Base-by-base conservation (phyloP, 202 grass and related monocot species). In the Eragrostis tef region DNA sequence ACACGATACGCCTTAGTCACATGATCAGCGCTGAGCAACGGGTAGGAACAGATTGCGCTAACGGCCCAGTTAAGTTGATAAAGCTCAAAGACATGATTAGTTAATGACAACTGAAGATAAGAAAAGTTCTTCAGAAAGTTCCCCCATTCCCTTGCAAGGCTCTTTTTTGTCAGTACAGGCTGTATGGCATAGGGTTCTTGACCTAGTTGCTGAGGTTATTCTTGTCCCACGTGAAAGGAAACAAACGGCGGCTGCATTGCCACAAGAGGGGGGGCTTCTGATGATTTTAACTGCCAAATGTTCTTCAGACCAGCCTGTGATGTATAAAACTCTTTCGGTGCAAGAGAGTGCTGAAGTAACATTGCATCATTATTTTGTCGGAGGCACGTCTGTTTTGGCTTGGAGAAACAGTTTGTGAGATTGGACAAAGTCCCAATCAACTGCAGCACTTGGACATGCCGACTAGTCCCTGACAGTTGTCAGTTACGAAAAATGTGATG, bases 341-440 rank as follows among this genome's bases (percentile, higher is more conserved):
- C 56, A 78, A 72, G 48, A 83, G 64, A 58, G 39, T 72, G 73
- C 17, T 71, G 58, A 60, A 67, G 74, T 66, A 60, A 71, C 49
- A 67, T 58, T 65, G 51, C 74, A 67, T 84, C 80, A 74, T 74
- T 31, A 49, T 79, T 82, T 51, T 51, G 75, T 72, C 64, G 71
- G 60, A 20, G 19, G 60, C 80, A 84, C 59, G 73, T 78, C 13
- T 87, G 36, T 78, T 74, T 58, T 60, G 26, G 36, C 49, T 17
- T 71, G 64, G 10, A 72, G 26, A 83, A 65, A 12, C 58, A 15
- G 48, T 66, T 73, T 9, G 34, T 22, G 57, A 60, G 57, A 26
- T 59, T 59, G 21, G 57, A 26, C 57, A 24, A 26, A 26, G 58
- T 26, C 58, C 57, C n/a, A 60, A 60, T 25, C 58, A 61, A 9